Evolutionary conservation across 2,329 filamentous ascomycete genomes (phyloP).

Genomic region (Cladosporium austrohemisphaericum): DNA sequence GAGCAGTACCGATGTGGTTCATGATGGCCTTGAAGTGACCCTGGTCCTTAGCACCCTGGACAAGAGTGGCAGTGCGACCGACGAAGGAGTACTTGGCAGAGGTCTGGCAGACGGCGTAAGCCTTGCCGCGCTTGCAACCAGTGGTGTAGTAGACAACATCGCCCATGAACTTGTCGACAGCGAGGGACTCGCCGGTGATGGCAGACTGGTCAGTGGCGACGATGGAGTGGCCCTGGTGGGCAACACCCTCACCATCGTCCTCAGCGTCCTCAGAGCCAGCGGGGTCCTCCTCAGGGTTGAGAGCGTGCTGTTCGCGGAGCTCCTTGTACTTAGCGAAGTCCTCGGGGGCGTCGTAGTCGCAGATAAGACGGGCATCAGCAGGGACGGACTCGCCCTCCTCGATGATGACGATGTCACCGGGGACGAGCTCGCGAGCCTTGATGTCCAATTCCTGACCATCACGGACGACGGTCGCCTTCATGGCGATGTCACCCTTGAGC

Average conservation of each 20-base stretch:
- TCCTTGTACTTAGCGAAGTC: slow-evolving; percentile 65
- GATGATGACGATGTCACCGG: slow-evolving; percentile 70
- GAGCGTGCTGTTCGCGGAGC: slow-evolving; percentile 52
- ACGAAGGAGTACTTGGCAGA: slow-evolving; percentile 71
- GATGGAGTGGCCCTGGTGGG: slow-evolving; percentile 62
- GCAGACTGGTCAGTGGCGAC: slow-evolving; percentile 74
- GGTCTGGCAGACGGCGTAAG: slow-evolving; percentile 64
- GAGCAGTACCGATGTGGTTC: slow-evolving; percentile 72
- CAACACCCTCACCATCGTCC: slow-evolving; percentile 54
- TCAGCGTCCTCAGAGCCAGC: slow-evolving; percentile 59
- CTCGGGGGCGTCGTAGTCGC: slow-evolving; percentile 65
- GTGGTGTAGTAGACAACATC: slow-evolving; percentile 75
- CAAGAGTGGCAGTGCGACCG: slow-evolving; percentile 69
- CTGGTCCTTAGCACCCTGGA: slow-evolving; percentile 70
- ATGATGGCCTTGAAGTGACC: slow-evolving; percentile 81
- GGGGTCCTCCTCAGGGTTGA: slow-evolving; percentile 55
- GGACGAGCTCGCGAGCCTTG: slow-evolving; percentile 69
- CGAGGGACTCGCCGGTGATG: slow-evolving; percentile 76
- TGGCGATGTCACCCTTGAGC: slow-evolving; percentile 74
- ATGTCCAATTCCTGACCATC: slow-evolving; percentile 66
- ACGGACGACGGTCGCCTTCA: slow-evolving; percentile 66
- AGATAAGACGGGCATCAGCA: slow-evolving; percentile 68
- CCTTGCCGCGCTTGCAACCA: slow-evolving; percentile 76
- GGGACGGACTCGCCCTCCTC: slow-evolving; percentile 70
- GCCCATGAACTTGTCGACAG: slow-evolving; percentile 75